Conservation (phyloP, 169 alveolate species). For the Plasmodium falciparum region DNA sequence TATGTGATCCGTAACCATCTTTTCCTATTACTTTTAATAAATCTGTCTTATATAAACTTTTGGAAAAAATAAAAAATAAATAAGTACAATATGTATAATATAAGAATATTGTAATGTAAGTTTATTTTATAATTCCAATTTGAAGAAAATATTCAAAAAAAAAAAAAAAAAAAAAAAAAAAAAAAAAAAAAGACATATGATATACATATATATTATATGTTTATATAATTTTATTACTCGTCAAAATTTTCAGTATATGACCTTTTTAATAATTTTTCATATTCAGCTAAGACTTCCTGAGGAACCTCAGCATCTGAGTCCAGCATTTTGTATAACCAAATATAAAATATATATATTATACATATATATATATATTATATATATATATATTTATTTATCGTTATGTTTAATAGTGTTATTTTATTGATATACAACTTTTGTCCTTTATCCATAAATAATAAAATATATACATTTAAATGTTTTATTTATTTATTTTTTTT, state of each 20-base stretch:
- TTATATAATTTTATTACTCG: slow-evolving; percentile 25
- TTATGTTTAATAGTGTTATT: too few relatives aligned
- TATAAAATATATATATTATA: too few relatives aligned
- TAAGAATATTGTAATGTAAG: not conserved
- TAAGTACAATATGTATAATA: not conserved
- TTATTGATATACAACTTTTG: too few relatives aligned
- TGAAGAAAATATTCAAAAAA: not conserved
- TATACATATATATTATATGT: not conserved
- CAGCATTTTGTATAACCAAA: slow-evolving; percentile 25
- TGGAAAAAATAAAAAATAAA: not conserved
- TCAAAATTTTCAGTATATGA: slow-evolving; percentile 67
- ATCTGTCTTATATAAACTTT: slow-evolving; percentile 56
- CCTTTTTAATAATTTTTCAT: slow-evolving; percentile 56
- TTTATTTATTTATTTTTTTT: too few relatives aligned
- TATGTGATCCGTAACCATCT: slow-evolving; percentile 69
- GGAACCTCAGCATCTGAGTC: slow-evolving; percentile 74
- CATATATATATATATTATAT: too few relatives aligned
- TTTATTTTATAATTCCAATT: too few relatives aligned
- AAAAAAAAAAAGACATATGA: not conserved
- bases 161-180: not conserved
- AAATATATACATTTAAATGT: not conserved
- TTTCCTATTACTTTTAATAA: slow-evolving; percentile 53
- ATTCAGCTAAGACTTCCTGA: slow-evolving; percentile 50
- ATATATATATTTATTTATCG: too few relatives aligned
- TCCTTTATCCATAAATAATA: too few relatives aligned